phyloP scores from a whole-genome alignment of 192 early-diverging fungal genomes.

The Rhizophagus clarus region DNA sequence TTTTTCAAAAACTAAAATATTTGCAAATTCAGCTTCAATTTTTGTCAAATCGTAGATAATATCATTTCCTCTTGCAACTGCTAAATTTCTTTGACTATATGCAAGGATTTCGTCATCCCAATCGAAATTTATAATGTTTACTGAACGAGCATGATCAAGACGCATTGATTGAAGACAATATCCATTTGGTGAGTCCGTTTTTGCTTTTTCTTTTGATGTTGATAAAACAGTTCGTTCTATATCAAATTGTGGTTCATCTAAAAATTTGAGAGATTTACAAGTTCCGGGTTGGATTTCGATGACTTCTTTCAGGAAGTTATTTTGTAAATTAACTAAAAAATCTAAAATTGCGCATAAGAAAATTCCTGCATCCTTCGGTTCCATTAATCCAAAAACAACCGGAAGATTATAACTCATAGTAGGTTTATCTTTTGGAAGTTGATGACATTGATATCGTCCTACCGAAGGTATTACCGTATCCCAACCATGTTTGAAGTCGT shows the following conservation, averaged over 20 bases:
- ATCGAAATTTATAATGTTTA: constrained; percentile 23
- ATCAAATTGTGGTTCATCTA: not conserved
- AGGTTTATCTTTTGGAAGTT: not conserved
- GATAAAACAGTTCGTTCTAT: not conserved
- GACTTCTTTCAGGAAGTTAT: constrained; percentile 17
- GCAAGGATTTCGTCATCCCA: constrained; percentile 23
- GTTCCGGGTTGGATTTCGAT: not conserved
- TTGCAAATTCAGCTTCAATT: constrained; percentile 25
- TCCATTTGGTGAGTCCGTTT: not conserved
- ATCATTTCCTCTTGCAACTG: constrained; percentile 3
- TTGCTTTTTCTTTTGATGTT: not conserved
- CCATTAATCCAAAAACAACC: not conserved
- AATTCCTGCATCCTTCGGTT: not conserved
- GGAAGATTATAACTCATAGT: not conserved
- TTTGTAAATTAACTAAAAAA: not conserved
- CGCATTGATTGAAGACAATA: constrained; percentile 19
- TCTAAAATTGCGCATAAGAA: not conserved
- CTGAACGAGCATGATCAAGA: not conserved
- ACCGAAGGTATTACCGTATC: not conserved
- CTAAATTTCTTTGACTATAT: constrained; percentile 26
- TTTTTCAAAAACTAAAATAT: constrained; percentile 29
- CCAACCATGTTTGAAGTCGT: not conserved
- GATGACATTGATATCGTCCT: not conserved
- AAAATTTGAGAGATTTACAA: constrained; percentile 12
- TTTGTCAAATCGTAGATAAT: constrained; percentile 23